Percentiles rank a stretch among this genome's conserved stretches.
Conservation (phyloP, 2,329 filamentous ascomycete genomes). For the Periglandula ipomoeae region DNA sequence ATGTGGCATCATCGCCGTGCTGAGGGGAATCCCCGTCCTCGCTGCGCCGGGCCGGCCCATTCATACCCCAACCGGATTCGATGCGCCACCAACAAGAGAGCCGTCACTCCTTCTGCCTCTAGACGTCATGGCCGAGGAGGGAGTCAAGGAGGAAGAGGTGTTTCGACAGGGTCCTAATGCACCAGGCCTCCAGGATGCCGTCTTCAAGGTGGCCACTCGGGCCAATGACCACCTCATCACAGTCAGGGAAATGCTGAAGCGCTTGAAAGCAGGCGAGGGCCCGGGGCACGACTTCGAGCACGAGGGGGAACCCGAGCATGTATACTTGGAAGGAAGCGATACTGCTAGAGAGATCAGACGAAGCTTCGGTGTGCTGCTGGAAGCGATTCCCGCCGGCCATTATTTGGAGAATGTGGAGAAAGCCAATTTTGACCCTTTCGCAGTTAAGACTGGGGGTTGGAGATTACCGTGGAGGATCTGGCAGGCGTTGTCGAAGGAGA, state of each 20-base stretch:
- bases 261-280: constrained; percentile 62
- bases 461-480: constrained; percentile 71
- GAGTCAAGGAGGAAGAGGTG: constrained; percentile 81
- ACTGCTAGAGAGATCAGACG: constrained; percentile 38
- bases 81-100: constrained; percentile 28
- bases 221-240: constrained; percentile 96
- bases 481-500: constrained; percentile 39
- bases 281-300: constrained; percentile 87
- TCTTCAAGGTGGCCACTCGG: constrained; percentile 85
- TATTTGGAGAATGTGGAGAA: constrained; percentile 74
- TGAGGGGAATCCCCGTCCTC: constrained; percentile 83
- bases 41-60: constrained; percentile 56
- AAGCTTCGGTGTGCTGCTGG: constrained; percentile 73
- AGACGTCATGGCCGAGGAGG: constrained; percentile 77
- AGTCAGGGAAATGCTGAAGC: constrained; percentile 81
- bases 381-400: constrained; percentile 65
- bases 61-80: constrained; percentile 30
- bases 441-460: constrained; percentile 56
- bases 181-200: constrained; percentile 72
- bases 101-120: constrained; percentile 68
- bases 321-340: constrained; percentile 33
- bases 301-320: constrained; percentile 62
- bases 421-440: constrained; percentile 77
- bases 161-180: constrained; percentile 73
- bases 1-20: constrained; percentile 72